Evolutionary conservation across 192 early-diverging fungal species (phyloP).

Genomic region (Kappamyces sp.): DNA sequence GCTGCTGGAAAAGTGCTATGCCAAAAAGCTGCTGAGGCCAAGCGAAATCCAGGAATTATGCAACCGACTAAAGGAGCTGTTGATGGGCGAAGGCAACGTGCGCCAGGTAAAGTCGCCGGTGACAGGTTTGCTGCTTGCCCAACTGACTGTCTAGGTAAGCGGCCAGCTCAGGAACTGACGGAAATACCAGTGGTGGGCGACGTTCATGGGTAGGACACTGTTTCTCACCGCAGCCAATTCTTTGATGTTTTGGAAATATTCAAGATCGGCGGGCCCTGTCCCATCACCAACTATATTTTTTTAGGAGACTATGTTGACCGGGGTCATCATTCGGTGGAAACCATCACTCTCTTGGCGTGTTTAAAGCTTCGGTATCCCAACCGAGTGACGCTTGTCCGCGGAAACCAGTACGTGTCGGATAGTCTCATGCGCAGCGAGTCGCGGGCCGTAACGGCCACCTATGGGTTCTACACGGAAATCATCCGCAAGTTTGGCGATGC

Average conservation of each 20-base stretch:
- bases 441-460: constrained; percentile 86
- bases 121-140: constrained; percentile 34
- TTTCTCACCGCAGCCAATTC: constrained; percentile 57
- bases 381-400: constrained; percentile 82
- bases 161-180: neutral
- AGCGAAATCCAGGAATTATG: constrained; percentile 74
- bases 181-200: constrained; percentile 70
- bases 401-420: constrained; percentile 61
- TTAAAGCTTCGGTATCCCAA: constrained; percentile 85
- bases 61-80: constrained; percentile 67
- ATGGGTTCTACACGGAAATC: constrained; percentile 93
- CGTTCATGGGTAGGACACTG: constrained; percentile 67
- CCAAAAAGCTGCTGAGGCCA: constrained; percentile 69
- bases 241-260: constrained; percentile 86
- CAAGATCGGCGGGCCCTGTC: constrained; percentile 72
- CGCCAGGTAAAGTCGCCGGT: constrained; percentile 76
- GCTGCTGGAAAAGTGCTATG: constrained; percentile 71
- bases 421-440: constrained; percentile 47
- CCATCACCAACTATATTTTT: constrained; percentile 83
- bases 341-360: constrained; percentile 81
- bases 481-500: constrained; percentile 79
- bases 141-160: neutral
- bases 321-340: constrained; percentile 83
- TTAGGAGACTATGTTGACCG: constrained; percentile 87
- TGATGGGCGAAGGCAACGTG: constrained; percentile 82